Evolutionary conservation across 495 filamentous ascomycete species (phyloP).

Genomic region (Extremus antarcticus): DNA sequence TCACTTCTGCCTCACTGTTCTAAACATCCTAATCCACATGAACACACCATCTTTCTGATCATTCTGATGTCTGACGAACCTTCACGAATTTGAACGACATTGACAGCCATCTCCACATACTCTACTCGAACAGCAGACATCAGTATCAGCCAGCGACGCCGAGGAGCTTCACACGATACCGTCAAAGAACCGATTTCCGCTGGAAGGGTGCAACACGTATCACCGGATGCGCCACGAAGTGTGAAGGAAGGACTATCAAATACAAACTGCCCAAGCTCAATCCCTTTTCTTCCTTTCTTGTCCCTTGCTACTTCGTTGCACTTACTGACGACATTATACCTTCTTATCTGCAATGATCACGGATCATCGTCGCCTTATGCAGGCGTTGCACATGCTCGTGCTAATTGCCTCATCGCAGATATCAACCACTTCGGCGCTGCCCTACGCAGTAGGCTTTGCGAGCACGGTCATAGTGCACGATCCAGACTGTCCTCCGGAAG

Average conservation of each 20-base stretch:
- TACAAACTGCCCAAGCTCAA: slow-evolving; percentile 7
- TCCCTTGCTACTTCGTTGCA: slow-evolving; percentile 4
- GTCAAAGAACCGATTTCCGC: slow-evolving; percentile 1
- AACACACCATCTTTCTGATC: slow-evolving; percentile 3
- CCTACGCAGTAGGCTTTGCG: neutral
- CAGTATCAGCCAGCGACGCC: neutral
- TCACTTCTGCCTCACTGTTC: neutral
- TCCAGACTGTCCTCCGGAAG: neutral
- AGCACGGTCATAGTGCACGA: neutral
- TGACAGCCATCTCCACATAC: neutral
- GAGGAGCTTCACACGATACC: slow-evolving; percentile 3
- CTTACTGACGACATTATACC: slow-evolving; percentile 6
- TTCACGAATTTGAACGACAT: slow-evolving; percentile 2
- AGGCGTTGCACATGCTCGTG: slow-evolving; percentile 9
- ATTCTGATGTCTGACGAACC: slow-evolving; percentile 9
- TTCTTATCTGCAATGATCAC: slow-evolving; percentile 1
- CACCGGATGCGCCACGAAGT: neutral
- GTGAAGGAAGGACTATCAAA: slow-evolving; percentile 1
- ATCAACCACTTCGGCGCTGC: slow-evolving; percentile 8
- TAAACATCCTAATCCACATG: neutral
- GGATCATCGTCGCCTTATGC: neutral
- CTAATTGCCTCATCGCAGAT: slow-evolving; percentile 14
- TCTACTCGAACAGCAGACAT: neutral
- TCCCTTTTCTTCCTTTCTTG: neutral
- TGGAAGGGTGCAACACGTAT: slow-evolving; percentile 1